These are phyloP conservation scores for Aspergillus hiratsukae DNA, from an alignment of 2,329 filamentous ascomycete genomes.

Conservation along the genomic window DNA sequence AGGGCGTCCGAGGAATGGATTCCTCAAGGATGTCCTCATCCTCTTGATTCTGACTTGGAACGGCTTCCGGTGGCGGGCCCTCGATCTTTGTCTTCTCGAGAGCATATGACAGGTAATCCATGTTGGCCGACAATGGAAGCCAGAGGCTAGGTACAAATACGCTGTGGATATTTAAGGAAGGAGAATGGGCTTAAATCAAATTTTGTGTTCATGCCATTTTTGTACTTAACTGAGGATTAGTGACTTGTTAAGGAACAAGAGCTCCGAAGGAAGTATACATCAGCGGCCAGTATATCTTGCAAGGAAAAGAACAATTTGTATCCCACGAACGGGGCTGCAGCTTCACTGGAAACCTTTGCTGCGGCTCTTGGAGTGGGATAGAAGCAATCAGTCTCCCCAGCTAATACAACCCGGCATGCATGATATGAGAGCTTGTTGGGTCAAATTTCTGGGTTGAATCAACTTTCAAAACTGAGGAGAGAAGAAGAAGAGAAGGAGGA, in stretches of 20 bases:
- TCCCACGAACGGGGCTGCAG: slow-evolving; percentile 48
- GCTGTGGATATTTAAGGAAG: slow-evolving; percentile 6
- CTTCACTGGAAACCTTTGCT: slow-evolving; percentile 43
- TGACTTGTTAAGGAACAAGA: slow-evolving; percentile 10
- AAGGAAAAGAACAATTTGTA: slow-evolving; percentile 28
- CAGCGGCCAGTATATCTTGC: slow-evolving; percentile 11
- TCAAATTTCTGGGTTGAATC: slow-evolving; percentile 56
- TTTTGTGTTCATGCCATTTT: slow-evolving; percentile 21
- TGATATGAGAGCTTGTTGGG: slow-evolving; percentile 45
- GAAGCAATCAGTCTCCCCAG: slow-evolving; percentile 45
- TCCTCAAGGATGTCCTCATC: slow-evolving; percentile 17
- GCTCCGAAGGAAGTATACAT: slow-evolving; percentile 6
- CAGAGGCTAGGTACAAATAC: not conserved
- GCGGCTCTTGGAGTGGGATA: slow-evolving; percentile 48
- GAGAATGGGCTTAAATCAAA: slow-evolving; percentile 10
- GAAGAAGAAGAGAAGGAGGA: slow-evolving; percentile 27
- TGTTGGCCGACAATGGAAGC: slow-evolving; percentile 5
- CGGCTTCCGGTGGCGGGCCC: slow-evolving; percentile 11
- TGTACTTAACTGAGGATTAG: slow-evolving; percentile 15
- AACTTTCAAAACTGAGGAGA: slow-evolving; percentile 51
- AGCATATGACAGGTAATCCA: slow-evolving; percentile 18
- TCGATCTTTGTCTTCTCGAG: slow-evolving; percentile 22
- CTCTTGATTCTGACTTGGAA: slow-evolving; percentile 12
- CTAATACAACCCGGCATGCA: slow-evolving; percentile 58
- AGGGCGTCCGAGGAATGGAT: slow-evolving; percentile 24